Percentiles rank a stretch among this genome's conserved stretches.
These are phyloP conservation scores for Backusella circina DNA, from an alignment of 192 early-diverging fungal species.

Conservation along the genomic window DNA sequence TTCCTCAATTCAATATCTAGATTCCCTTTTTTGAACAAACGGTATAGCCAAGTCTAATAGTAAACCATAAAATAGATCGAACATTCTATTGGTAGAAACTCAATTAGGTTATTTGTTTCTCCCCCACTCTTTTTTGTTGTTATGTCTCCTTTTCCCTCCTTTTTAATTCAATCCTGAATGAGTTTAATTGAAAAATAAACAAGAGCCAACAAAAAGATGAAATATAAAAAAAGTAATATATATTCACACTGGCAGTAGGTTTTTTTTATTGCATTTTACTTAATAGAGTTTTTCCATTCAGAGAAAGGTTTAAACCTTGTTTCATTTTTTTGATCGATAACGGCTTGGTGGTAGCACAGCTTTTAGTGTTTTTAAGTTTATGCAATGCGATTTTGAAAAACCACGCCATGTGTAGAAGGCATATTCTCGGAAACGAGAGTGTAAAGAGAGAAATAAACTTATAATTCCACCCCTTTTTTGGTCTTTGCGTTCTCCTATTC, in stretches of 20 bases:
- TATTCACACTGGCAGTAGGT: background rate
- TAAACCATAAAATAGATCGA: background rate
- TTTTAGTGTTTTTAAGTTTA: background rate
- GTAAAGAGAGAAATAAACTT: background rate
- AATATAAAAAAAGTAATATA: background rate
- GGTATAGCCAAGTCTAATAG: background rate
- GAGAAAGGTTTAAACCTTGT: background rate
- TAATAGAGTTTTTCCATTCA: background rate
- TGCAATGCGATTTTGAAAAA: background rate
- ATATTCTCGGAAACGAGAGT: background rate
- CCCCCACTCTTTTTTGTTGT: background rate
- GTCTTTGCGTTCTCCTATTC: background rate
- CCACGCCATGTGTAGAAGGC: conserved; percentile 1
- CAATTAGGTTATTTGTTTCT: background rate
- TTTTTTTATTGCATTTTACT: background rate
- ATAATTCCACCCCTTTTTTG: background rate
- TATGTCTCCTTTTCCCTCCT: background rate
- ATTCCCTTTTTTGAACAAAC: background rate
- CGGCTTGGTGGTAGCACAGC: background rate
- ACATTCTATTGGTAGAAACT: conserved; percentile 1
- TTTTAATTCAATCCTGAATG: background rate
- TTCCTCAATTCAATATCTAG: background rate
- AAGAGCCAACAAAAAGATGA: background rate
- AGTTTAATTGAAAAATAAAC: background rate
- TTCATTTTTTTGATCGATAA: conserved; percentile 1